Evolutionary conservation across 192 early-diverging fungal species (phyloP).

Genomic region (Chytriomyces confervae): DNA sequence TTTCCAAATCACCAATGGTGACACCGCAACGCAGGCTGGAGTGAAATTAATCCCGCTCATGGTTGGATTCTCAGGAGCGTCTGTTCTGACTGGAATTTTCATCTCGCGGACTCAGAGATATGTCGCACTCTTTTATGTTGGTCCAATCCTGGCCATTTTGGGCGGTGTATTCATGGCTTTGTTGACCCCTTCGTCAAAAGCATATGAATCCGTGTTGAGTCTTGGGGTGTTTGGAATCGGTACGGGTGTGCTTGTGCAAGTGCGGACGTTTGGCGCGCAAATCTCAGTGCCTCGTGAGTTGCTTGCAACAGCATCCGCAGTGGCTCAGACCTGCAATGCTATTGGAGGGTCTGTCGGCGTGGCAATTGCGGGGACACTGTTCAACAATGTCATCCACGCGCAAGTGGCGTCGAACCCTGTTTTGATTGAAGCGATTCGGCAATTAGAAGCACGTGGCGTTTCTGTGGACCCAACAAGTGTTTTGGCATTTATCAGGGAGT

Average conservation of each 20-base stretch:
- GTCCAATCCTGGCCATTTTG: not conserved
- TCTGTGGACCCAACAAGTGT: not conserved
- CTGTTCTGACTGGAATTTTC: conserved; percentile 67
- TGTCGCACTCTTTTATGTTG: conserved; percentile 25
- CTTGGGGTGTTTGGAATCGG: conserved; percentile 77
- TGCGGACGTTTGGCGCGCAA: conserved; percentile 74
- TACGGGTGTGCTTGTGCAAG: conserved; percentile 75
- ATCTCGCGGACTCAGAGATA: conserved; percentile 48
- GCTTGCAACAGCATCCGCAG: conserved; percentile 40
- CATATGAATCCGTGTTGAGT: conserved; percentile 57
- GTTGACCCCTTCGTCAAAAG: not conserved
- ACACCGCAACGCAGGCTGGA: conserved; percentile 76
- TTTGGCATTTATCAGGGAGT: not conserved
- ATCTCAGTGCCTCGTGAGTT: conserved; percentile 63
- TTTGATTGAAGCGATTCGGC: not conserved
- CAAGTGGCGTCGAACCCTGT: conserved; percentile 37
- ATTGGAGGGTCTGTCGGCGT: conserved; percentile 33
- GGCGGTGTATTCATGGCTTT: not conserved
- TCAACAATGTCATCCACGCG: conserved; percentile 47
- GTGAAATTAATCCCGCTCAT: conserved; percentile 79
- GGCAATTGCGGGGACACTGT: conserved; percentile 46
- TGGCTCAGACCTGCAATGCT: conserved; percentile 20
- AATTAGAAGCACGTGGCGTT: conserved; percentile 1
- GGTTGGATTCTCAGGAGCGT: conserved; percentile 69
- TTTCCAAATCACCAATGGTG: conserved; percentile 81